Base-by-base conservation (phyloP, 345 rosid genomes). In the Mercurialis annua region DNA sequence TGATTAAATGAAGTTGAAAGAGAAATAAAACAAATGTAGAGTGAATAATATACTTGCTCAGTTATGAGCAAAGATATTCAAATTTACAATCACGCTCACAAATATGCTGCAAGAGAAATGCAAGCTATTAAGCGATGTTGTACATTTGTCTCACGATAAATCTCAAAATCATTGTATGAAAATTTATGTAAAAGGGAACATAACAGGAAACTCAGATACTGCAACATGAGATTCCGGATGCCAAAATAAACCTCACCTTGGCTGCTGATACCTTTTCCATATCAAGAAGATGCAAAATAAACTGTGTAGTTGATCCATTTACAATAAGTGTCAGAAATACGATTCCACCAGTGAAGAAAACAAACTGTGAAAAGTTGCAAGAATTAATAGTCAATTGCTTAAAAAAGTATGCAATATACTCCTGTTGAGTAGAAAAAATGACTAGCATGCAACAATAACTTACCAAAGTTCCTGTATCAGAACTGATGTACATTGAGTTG, bases 331-430 rank as follows among this genome's bases (percentile, higher is more conserved):
- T 93, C 76, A 93, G 80, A 82, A 93, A 87, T 64, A 93, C 99
- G 60, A 93, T 91, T 73, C 99, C 97, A 46, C 97, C 97, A 36
- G 97, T 93, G 87, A 89, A 86, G 86, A 91, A 93, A 61, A 89
- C 82, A 76, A 91, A 94, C 99, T 94, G 86, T 66, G 68, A 69
- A 69, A 38, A 12, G 38, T 15, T 29, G 23, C 34, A 65, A 51
- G 47, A 74, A 56, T 47, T 44, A 36, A 53, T 9, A 62, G 58
- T 6, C 27, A 59, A 48, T 18, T 34, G 59, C 4, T 24, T 44
- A 8, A 9, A n/a, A 56, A 49, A 30, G 47, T 38, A 23, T 16
- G 38, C 4, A 15, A 53, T 31, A 29, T 46, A 59, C 38, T 65
- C 18, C 34, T 21, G 16, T 27, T 16, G 0, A 30, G 40, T 10